Conservation (phyloP, 805 yeast genomes). For the Sugiyamaella lignohabitans region DNA sequence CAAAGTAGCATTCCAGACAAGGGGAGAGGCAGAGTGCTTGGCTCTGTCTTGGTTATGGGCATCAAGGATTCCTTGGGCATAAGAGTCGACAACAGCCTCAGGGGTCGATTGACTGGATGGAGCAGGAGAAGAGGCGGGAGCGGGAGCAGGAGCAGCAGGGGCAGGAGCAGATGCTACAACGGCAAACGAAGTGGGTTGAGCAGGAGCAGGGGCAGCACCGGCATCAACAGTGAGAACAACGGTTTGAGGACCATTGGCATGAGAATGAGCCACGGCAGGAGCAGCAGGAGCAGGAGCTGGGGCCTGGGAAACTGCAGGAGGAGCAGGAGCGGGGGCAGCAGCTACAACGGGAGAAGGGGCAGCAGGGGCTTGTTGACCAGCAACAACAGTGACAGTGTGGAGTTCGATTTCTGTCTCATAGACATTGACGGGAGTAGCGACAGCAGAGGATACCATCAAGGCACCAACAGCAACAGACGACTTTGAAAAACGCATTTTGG, state of each 20-base stretch:
- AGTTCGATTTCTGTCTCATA: conserved; percentile 16
- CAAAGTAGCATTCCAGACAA: conserved; percentile 51
- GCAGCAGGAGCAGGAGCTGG: conserved; percentile 10
- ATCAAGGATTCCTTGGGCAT: conserved; percentile 15
- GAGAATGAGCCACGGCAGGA: conserved; percentile 9
- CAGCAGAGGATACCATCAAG: conserved; percentile 8
- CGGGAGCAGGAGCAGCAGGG: conserved; percentile 14
- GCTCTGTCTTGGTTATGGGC: conserved; percentile 27
- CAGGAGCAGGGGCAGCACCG: conserved; percentile 4
- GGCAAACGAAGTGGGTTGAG: conserved; percentile 1
- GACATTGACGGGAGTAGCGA: conserved; percentile 21
- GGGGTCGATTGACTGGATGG: conserved; percentile 7
- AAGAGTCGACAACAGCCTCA: conserved; percentile 10
- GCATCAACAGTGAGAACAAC: conserved; percentile 4
- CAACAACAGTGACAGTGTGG: conserved; percentile 17
- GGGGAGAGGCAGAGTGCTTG: conserved; percentile 27
- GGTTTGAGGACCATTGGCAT: neutral
- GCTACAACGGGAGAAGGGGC: conserved; percentile 9
- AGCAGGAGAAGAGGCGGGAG: conserved; percentile 10
- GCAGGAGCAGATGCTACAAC: conserved; percentile 8
- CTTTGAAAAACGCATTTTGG: conserved; percentile 5
- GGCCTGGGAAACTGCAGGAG: conserved; percentile 10
- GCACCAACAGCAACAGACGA: conserved; percentile 3
- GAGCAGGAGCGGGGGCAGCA: conserved; percentile 7
- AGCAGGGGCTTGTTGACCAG: conserved; percentile 5